Conservation (phyloP, 1,284 basidiomycete species). For the Athelia psychrophila region DNA sequence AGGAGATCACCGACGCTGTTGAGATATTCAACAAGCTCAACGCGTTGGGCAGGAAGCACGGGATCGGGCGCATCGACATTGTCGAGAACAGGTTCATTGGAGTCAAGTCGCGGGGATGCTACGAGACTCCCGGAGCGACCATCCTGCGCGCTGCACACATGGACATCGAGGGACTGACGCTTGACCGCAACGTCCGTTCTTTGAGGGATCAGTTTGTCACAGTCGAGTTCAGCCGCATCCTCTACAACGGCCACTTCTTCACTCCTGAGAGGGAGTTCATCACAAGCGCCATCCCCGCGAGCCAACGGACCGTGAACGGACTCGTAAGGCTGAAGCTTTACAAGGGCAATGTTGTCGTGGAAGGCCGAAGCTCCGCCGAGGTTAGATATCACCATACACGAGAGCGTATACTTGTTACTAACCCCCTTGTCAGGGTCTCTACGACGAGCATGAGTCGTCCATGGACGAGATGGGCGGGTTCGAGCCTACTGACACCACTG, state of each 20-base stretch:
- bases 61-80: constrained; percentile 96
- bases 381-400: constrained; percentile 24
- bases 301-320: constrained; percentile 96
- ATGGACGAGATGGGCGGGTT: constrained; percentile 99
- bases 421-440: constrained; percentile 63
- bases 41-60: constrained; percentile 90
- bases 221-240: constrained; percentile 83
- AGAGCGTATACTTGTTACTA: constrained; percentile 1
- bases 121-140: constrained; percentile 95
- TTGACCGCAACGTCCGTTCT: constrained; percentile 96
- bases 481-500: constrained; percentile 88
- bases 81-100: constrained; percentile 99
- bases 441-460: constrained; percentile 96
- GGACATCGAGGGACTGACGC: constrained; percentile 95
- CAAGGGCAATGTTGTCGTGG: constrained; percentile 95
- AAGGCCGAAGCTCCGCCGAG: constrained; percentile 90
- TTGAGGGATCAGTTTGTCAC: constrained; percentile 96
- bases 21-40: constrained; percentile 95
- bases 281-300: constrained; percentile 84
- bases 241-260: constrained; percentile 98
- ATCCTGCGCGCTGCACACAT: constrained; percentile 95
- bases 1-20: constrained; percentile 86
- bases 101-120: constrained; percentile 98
- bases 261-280: constrained; percentile 97
- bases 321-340: constrained; percentile 88